Evolutionary conservation across 176 grass and related monocot genomes (phyloP), one percentile per base, ranked within the genome.

Genomic region (Oryza nivara): DNA sequence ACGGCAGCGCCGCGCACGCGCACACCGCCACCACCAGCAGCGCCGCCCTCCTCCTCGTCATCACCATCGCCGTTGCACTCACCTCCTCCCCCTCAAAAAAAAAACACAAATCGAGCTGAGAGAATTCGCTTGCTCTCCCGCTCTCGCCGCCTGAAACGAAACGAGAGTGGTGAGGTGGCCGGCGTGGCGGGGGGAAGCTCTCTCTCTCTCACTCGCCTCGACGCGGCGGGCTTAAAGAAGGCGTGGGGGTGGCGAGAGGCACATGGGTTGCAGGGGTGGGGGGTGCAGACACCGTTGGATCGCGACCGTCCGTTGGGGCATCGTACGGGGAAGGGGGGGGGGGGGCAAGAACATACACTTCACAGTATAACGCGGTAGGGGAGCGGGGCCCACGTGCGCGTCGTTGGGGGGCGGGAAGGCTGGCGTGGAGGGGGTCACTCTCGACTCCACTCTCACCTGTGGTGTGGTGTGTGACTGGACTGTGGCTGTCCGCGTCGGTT

Each of bases 21-120:
- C 73, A 85, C 58, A 88, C 25, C 23, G 69, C 79, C 30, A 83
- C 54, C 76, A 94, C 68, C 80, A 28, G n/a, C 16, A 32, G 85
- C 72, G 43, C 43, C 44, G 23, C 48, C 16, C 26, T 32, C 44
- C 4, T 32, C 61, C 54, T n/a, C 58, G 70, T 58, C 58, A 65
- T 1, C 54, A 19, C 51, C 51, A 56, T 67, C 73, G 68, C 34
- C 12, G 5, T 11, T 28, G 28, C 10, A 0, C 32, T 13, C 16
- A 7, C 60, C 7, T 12, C 45, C 28, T 3, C 58, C 36, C n/a
- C 22, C 40, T 64, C 2, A 36, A 36, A 11, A 63, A 23, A 36
- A 11, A 63, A 23, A n/a, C n/a, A 20, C n/a, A 10, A 63, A 23
- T n/a, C 8, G 20, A 60, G 19, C 4, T 15, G 47, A 58, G 47